A percentile compares a stretch with the other conserved stretches of the same genome.
phyloP scores from a whole-genome alignment of 306 rosid genomes.

The Corylus avellana region DNA sequence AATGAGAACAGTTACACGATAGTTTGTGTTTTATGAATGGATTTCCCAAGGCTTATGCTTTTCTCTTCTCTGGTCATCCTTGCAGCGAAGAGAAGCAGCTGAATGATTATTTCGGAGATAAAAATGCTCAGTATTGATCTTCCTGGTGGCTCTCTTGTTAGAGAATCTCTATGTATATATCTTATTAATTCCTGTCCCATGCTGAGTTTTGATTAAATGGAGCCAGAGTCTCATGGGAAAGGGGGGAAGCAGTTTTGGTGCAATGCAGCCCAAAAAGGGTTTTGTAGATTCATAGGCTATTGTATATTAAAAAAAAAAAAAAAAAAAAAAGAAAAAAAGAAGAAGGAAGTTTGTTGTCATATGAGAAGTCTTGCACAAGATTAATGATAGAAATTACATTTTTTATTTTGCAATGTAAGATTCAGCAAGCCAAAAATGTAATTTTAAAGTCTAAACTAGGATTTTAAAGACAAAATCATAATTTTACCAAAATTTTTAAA shows the following conservation, averaged over 20 bases:
- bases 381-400: too few relatives aligned
- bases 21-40: background rate
- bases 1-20: background rate
- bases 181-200: background rate
- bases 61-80: slow-evolving; percentile 22
- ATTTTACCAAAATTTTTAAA: too few relatives aligned
- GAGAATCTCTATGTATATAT: slow-evolving; percentile 17
- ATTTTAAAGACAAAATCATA: too few relatives aligned
- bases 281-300: slow-evolving; percentile 4
- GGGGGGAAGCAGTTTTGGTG: slow-evolving; percentile 7
- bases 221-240: slow-evolving; percentile 22
- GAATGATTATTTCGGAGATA: slow-evolving; percentile 12
- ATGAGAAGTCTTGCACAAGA: too few relatives aligned
- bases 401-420: too few relatives aligned
- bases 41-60: slow-evolving; percentile 12
- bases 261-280: slow-evolving; percentile 1
- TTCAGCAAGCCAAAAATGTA: too few relatives aligned
- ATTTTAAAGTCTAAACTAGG: too few relatives aligned
- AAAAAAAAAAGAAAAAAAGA: background rate
- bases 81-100: slow-evolving; percentile 57
- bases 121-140: background rate
- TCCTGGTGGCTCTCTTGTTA: slow-evolving; percentile 3
- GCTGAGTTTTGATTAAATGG: slow-evolving; percentile 2
- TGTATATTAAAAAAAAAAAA: background rate
- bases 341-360: too few relatives aligned